phyloP scores from a whole-genome alignment of 306 rosid species.

The Pterocarpus macrocarpus region DNA sequence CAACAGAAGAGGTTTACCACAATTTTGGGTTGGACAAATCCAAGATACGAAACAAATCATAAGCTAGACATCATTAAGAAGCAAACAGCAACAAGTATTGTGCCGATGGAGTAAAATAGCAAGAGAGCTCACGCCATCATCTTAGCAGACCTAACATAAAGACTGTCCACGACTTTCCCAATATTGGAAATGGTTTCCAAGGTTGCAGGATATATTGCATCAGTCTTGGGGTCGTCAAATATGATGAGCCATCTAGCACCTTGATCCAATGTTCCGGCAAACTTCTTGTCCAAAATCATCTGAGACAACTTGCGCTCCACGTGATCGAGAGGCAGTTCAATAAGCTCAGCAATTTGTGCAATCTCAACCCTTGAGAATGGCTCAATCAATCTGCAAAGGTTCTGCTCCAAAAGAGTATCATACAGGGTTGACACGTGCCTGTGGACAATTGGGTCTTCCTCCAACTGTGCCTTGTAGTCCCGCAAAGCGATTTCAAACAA shows the following conservation, averaged over 20 bases:
- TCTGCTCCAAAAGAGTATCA: constrained; percentile 91
- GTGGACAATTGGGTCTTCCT: constrained; percentile 96
- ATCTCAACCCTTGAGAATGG: constrained; percentile 98
- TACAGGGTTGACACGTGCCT: constrained; percentile 89
- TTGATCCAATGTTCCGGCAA: constrained; percentile 92
- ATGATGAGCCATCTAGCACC: constrained; percentile 82
- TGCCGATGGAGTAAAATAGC: constrained; percentile 26
- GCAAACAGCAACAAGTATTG: constrained; percentile 38
- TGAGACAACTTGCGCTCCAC: constrained; percentile 70
- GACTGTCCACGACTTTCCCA: constrained; percentile 96
- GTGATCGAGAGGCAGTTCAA: constrained; percentile 78
- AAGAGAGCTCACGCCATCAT: constrained; percentile 73
- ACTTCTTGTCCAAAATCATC: constrained; percentile 70
- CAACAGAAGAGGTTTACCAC: not conserved
- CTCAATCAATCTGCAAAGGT: constrained; percentile 92
- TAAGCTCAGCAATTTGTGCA: constrained; percentile 84
- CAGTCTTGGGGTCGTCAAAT: constrained; percentile 66
- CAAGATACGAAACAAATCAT: constrained; percentile 22
- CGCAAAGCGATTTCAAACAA: constrained; percentile 83
- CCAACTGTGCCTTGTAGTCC: constrained; percentile 85
- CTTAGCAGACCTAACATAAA: constrained; percentile 93
- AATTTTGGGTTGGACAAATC: constrained; percentile 38
- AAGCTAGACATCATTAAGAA: constrained; percentile 40
- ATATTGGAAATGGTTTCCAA: constrained; percentile 85
- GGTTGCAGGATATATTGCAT: constrained; percentile 70